Conservation (phyloP, 768 basidiomycete genomes). For the Tylopilus vinaceipallidus region DNA sequence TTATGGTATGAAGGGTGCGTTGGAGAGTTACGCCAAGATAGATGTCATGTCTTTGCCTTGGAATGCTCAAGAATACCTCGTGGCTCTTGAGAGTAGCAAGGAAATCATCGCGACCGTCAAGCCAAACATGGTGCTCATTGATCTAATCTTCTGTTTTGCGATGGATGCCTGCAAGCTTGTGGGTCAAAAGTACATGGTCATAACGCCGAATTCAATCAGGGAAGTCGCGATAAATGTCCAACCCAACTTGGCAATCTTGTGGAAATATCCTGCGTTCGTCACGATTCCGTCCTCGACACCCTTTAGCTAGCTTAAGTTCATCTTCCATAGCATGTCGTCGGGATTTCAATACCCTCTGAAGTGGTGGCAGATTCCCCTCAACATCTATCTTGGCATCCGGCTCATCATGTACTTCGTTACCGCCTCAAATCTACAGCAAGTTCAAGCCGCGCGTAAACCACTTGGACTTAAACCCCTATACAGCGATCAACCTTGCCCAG, state of each 20-base stretch:
- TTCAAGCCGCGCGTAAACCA: too few relatives aligned
- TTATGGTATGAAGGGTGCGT: not conserved
- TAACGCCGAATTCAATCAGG: not conserved
- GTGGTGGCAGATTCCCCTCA: constrained; percentile 1
- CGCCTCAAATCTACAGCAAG: too few relatives aligned
- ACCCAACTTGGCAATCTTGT: not conserved
- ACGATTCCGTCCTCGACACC: not conserved
- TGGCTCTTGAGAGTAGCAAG: not conserved
- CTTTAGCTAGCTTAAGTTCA: too few relatives aligned
- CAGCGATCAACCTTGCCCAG: too few relatives aligned
- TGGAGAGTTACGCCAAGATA: not conserved
- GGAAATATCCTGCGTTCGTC: constrained; percentile 12
- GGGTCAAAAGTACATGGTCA: constrained; percentile 2
- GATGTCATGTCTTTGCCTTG: not conserved
- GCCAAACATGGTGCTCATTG: not conserved
- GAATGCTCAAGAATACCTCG: constrained; percentile 3
- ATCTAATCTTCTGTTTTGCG: not conserved
- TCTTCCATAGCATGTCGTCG: too few relatives aligned
- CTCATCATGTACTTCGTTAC: not conserved
- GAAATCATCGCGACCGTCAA: constrained; percentile 3
- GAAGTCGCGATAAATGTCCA: not conserved
- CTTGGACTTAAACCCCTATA: too few relatives aligned
- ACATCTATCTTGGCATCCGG: constrained; percentile 5
- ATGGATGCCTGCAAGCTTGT: constrained; percentile 5
- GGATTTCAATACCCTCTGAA: too few relatives aligned